Conservation (phyloP, 768 basidiomycete species). For the Cytidiella melzeri region DNA sequence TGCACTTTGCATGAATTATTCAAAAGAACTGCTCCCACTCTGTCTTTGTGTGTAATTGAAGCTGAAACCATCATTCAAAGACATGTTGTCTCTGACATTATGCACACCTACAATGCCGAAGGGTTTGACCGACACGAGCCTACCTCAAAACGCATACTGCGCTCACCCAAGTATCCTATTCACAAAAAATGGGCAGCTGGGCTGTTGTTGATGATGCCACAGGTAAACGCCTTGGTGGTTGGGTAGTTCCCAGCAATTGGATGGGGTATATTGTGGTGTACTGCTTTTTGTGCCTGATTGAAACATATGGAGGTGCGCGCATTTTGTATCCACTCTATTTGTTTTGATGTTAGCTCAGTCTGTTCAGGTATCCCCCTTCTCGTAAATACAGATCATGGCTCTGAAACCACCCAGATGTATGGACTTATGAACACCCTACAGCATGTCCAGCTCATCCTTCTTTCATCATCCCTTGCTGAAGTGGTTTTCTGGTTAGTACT, state of each 20-base stretch:
- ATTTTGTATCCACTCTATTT: neutral
- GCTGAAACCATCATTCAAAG: neutral
- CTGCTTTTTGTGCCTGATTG: slow-evolving; percentile 26
- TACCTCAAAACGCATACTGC: slow-evolving; percentile 22
- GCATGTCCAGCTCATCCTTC: slow-evolving; percentile 16
- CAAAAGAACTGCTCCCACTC: slow-evolving; percentile 7
- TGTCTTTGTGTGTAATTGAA: neutral
- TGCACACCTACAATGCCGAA: slow-evolving; percentile 25
- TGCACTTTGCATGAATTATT: slow-evolving; percentile 10
- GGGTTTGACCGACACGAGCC: slow-evolving; percentile 27
- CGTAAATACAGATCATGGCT: slow-evolving; percentile 30
- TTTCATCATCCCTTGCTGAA: no score
- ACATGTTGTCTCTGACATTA: slow-evolving; percentile 19
- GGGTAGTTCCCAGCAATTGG: slow-evolving; percentile 35
- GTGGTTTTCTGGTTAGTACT: no score
- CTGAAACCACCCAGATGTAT: slow-evolving; percentile 30
- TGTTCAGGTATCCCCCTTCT: slow-evolving; percentile 30
- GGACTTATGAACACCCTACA: slow-evolving; percentile 26
- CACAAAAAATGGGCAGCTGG: slow-evolving; percentile 33
- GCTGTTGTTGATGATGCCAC: slow-evolving; percentile 30
- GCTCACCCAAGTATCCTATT: slow-evolving; percentile 22
- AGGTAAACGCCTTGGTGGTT: slow-evolving; percentile 26
- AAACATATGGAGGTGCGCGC: slow-evolving; percentile 22
- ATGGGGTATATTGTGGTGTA: slow-evolving; percentile 25
- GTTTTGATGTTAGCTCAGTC: slow-evolving; percentile 6